Conservation (phyloP, 116 monocot species). For the Zostera marina region DNA sequence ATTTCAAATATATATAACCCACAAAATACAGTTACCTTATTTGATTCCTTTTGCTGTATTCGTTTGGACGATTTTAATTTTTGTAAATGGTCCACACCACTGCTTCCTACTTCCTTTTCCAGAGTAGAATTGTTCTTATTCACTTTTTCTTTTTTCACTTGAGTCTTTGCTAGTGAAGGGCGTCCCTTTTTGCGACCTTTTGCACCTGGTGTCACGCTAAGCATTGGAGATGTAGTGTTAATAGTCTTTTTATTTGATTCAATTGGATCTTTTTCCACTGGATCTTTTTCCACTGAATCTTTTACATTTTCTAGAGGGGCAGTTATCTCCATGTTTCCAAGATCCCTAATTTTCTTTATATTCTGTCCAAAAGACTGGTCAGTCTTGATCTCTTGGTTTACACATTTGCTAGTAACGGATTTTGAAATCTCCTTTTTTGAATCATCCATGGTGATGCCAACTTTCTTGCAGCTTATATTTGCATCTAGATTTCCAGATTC, state of each 20-base stretch:
- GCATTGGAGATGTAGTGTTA: neutral
- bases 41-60: conserved; percentile 2
- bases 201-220: neutral
- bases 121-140: neutral
- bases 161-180: conserved; percentile 5
- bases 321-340: neutral
- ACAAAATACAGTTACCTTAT: neutral
- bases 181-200: conserved; percentile 6
- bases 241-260: neutral
- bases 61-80: neutral
- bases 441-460: conserved; percentile 13
- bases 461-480: conserved; percentile 22
- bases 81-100: neutral
- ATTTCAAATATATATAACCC: neutral
- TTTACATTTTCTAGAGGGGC: neutral
- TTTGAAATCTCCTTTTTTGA: conserved; percentile 1
- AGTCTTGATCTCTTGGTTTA: too few species aligned
- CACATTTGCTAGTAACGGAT: too few species aligned
- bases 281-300: neutral
- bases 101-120: neutral
- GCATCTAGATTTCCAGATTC: conserved; percentile 31
- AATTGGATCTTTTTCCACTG: neutral
- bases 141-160: neutral
- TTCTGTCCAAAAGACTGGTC: neutral
- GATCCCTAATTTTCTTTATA: neutral